Base-by-base conservation (phyloP, 2,329 filamentous ascomycete species). In the Dactylellina cionopaga region DNA sequence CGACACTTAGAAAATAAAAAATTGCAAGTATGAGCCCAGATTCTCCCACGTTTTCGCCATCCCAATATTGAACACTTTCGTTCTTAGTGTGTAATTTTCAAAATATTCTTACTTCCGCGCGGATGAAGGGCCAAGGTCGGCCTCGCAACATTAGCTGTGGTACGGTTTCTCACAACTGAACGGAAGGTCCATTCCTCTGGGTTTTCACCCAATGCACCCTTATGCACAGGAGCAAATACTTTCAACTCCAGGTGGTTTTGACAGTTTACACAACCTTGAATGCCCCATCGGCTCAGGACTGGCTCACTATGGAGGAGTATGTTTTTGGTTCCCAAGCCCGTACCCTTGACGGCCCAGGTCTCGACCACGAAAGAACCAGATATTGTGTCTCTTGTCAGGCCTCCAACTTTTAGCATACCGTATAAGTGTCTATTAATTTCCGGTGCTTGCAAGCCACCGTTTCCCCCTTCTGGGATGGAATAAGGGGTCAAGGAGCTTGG, bases 261-360 rank as follows among this genome's bases (percentile, higher is more conserved):
- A 73, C 77, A 78, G 63, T 78, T 78, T 13, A 60, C 39, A 54
- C 77, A 78, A 13, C 66, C 73, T 0, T 39, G 24, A 17, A 78
- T 75, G 43, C 75, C 54, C 75, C 76, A 77, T 1, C 77, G 68
- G 66, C 77, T 78, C 6, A 78, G 47, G 4, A 78, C 54, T 0
- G 76, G 63, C 39, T 77, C 73, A 1, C 51, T 46, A n/a, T 71
- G 71, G 10, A 76, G 33, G 10, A 63, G 11, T 17, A 55, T 5
- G 5, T 39, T 37, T 5, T 55, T 25, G 25, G 4, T 54, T 6
- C 11, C 19, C 2, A 5, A 44, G 19, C 60, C 64, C 3, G 47
- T 39, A 10, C 47, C 24, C n/a, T 7, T 31, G 7, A 44, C 46
- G 47, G 72, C 75, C 51, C 49, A 74, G 3, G 63, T 74, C 2